Evolutionary conservation across 495 filamentous ascomycete genomes (phyloP).

Genomic region (Neurospora sp.): DNA sequence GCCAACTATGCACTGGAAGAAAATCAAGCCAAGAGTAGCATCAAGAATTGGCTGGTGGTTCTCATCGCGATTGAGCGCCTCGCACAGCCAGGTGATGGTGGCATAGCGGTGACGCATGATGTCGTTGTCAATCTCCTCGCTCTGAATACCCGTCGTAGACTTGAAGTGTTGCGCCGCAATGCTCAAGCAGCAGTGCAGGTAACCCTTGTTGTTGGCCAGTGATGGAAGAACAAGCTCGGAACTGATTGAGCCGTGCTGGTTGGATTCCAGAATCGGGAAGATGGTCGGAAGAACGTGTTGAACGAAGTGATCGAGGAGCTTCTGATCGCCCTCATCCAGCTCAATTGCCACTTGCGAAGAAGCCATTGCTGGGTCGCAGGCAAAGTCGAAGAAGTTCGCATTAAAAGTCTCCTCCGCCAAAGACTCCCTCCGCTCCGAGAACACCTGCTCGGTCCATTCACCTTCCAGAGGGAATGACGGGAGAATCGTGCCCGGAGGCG

Average conservation of each 20-base stretch:
- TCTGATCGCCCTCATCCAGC: constrained; percentile 80
- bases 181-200: constrained; percentile 92
- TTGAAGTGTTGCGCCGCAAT: constrained; percentile 93
- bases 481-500: constrained; percentile 50
- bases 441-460: constrained; percentile 68
- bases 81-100: constrained; percentile 76
- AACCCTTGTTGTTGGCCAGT: constrained; percentile 81
- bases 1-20: constrained; percentile 93
- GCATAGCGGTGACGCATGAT: constrained; percentile 90
- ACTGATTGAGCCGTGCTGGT: constrained; percentile 68
- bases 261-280: constrained; percentile 83
- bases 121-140: constrained; percentile 74
- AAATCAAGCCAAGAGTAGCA: constrained; percentile 90
- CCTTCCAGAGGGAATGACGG: constrained; percentile 55
- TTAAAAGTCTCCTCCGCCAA: constrained; percentile 56
- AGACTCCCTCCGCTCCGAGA: constrained; percentile 53
- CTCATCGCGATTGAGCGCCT: constrained; percentile 67
- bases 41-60: constrained; percentile 85
- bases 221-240: constrained; percentile 75
- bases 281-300: constrained; percentile 77
- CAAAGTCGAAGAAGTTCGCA: constrained; percentile 68
- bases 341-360: constrained; percentile 63
- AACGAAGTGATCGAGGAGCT: constrained; percentile 85
- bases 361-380: constrained; percentile 43
- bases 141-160: constrained; percentile 52